Base-by-base conservation (phyloP, 805 yeast genomes). In the Pichia gijzeniarum region DNA sequence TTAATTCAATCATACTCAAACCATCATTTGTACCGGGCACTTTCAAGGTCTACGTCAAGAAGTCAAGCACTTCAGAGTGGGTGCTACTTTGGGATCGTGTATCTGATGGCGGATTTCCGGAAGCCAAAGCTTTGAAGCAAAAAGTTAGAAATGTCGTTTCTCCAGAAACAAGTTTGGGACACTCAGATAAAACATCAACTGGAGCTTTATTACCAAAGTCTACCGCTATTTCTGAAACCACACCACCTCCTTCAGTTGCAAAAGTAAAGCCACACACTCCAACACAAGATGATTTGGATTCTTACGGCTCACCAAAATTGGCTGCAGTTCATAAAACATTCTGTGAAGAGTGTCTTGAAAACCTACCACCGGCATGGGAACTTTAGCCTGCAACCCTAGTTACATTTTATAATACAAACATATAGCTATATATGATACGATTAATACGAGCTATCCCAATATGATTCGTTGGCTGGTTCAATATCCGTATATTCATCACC, bases 51-150 rank as follows among this genome's bases (percentile, higher is more conserved):
- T 66, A 69, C 17, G 72, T 81, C 47, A 70, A 72, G 49, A 63
- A 57, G 18, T 46, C 52, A 10, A 48, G 32, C 8, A 16, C 41
- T 5, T 58, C 63, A 2, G 68, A 58, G 8, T 59, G 63, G 48
- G 62, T 61, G 17, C 62, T 64, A 1, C 49, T 82, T 5, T 82
- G 87, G 87, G 86, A 82, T 53, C 65, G 89, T n/a, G 69, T 64
- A 16, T 51, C 49, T 13, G 65, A 77, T 42, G 85, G 78, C 31
- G 95, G 96, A 30, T 88, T 88, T 60, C 96, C 96, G 0, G 96
- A 89, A 60, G 78, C 91, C 16, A 89, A 88, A 59, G 73, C 78
- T 14, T 64, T 89, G 51, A 88, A 89, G 62, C 80, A 80, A 48
- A 67, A 74, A 41, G 76, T 88, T 5, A 64, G 93, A 49, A 76